Conservation (phyloP, 2,329 filamentous ascomycete genomes). For the Colletotrichum sp. region DNA sequence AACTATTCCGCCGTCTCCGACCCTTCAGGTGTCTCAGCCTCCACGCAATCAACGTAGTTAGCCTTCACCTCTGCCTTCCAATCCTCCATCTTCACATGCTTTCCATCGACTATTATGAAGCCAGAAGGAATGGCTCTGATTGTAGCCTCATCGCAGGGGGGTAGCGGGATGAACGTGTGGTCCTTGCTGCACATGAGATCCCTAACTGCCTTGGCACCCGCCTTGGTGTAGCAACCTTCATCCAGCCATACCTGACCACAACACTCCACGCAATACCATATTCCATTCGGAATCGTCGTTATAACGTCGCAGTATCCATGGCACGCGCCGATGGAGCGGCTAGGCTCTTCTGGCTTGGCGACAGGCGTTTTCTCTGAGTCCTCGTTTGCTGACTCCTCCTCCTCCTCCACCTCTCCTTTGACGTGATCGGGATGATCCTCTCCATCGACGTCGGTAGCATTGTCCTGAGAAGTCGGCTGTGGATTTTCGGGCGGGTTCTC, state of each 20-base stretch:
- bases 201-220: not conserved
- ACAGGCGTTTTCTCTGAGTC: accelerated
- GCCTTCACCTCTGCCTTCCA: not conserved
- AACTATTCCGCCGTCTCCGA: not conserved
- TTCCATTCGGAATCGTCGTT: not conserved
- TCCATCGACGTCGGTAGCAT: not conserved
- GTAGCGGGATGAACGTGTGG: not conserved
- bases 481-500: accelerated
- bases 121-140: not conserved
- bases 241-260: not conserved
- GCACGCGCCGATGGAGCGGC: not conserved
- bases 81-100: not conserved
- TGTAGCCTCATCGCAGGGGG: not conserved
- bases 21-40: not conserved
- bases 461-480: not conserved
- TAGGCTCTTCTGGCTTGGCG: not conserved
- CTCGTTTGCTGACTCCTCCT: not conserved
- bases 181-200: not conserved
- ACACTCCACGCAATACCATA: not conserved
- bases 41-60: not conserved
- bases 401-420: not conserved
- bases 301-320: not conserved
- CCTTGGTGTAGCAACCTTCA: not conserved
- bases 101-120: not conserved
- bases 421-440: not conserved